phyloP scores from a whole-genome alignment of 768 basidiomycete genomes.

The Lactarius hatsudake region DNA sequence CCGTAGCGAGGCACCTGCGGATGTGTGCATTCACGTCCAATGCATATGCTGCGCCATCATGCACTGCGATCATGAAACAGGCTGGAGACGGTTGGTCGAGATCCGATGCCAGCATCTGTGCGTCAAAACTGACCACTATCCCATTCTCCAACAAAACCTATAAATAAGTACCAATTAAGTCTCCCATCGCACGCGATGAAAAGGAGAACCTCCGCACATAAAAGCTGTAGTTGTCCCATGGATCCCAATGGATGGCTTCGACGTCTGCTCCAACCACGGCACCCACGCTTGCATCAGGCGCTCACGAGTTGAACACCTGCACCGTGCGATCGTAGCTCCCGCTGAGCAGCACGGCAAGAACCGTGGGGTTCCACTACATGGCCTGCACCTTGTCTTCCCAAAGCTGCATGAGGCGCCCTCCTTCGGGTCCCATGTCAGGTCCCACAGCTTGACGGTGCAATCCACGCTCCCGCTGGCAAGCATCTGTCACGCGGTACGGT shows the following conservation, averaged over 20 bases:
- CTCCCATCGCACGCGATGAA: conserved; percentile 87
- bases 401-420: conserved; percentile 70
- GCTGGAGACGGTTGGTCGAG: too few relatives aligned
- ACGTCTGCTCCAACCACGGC: conserved; percentile 88
- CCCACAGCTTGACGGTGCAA: too few relatives aligned
- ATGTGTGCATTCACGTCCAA: too few relatives aligned
- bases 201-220: too few relatives aligned
- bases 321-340: conserved; percentile 94
- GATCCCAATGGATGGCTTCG: conserved; percentile 94
- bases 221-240: conserved; percentile 84
- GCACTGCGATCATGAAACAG: too few relatives aligned
- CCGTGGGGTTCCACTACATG: conserved; percentile 89
- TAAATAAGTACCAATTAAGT: conserved; percentile 4
- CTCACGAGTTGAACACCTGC: conserved; percentile 90
- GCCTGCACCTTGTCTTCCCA: conserved; percentile 86
- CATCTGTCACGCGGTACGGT: too few relatives aligned
- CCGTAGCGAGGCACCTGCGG: too few relatives aligned
- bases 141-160: too few relatives aligned
- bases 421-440: conserved; percentile 55
- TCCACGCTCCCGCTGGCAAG: too few relatives aligned
- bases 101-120: too few relatives aligned
- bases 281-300: conserved; percentile 83
- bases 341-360: conserved; percentile 85
- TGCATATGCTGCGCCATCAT: too few relatives aligned
- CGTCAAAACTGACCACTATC: too few relatives aligned